These are phyloP conservation scores for Penicillium turbatum DNA, from an alignment of 495 filamentous ascomycete species.

Conservation along the genomic window DNA sequence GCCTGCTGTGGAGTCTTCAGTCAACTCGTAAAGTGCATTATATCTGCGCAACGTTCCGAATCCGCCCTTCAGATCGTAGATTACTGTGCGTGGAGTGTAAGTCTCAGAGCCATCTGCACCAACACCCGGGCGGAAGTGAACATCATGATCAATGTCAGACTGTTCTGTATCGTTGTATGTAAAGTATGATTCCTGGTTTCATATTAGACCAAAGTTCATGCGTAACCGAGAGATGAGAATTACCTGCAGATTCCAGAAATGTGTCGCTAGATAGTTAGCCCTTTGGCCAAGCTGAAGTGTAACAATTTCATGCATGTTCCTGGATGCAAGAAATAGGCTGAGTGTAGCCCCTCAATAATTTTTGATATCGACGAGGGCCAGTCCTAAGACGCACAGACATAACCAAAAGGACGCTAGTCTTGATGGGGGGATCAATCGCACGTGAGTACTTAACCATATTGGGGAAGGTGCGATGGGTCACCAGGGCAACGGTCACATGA, in stretches of 20 bases:
- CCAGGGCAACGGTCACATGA: conserved; percentile 41
- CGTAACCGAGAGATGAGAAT: neutral
- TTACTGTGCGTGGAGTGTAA: conserved; percentile 81
- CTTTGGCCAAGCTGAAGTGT: conserved; percentile 90
- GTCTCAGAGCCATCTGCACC: conserved; percentile 78
- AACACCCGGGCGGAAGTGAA: conserved; percentile 86
- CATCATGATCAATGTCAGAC: conserved; percentile 80
- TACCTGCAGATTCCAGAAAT: conserved; percentile 97
- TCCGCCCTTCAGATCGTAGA: conserved; percentile 91
- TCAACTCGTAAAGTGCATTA: conserved; percentile 81
- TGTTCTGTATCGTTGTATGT: conserved; percentile 69
- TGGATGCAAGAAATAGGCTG: neutral
- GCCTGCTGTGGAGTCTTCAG: conserved; percentile 45
- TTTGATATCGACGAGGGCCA: conserved; percentile 4
- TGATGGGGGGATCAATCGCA: conserved; percentile 4
- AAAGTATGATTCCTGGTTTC: conserved; percentile 82
- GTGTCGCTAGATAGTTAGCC: conserved; percentile 91
- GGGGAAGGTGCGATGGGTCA: conserved; percentile 18
- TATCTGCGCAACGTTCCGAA: conserved; percentile 85
- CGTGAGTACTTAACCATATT: conserved; percentile 13
- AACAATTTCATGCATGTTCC: conserved; percentile 87
- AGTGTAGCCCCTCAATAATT: conserved; percentile 2
- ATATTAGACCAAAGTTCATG: conserved; percentile 16
- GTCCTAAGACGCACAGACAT: conserved; percentile 17
- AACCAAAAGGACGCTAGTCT: conserved; percentile 17